Percentiles rank a stretch among this genome's conserved stretches.
Conservation (phyloP, 768 basidiomycete species). For the Trametes elegans region DNA sequence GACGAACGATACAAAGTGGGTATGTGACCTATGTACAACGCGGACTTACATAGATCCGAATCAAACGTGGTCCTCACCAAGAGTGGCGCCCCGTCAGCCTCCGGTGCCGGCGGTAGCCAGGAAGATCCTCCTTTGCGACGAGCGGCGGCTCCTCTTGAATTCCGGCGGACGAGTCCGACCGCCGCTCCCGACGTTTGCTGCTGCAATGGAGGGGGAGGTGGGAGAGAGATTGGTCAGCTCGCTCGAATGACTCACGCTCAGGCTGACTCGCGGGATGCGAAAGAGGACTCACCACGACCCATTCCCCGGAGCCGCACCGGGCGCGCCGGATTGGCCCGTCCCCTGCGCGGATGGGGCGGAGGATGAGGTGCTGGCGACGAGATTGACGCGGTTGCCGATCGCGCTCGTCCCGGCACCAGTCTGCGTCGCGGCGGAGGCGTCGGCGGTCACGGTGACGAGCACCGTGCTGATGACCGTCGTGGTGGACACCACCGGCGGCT, state of each 20-base stretch:
- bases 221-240: neutral
- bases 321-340: too few relatives aligned
- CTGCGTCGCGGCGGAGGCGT: neutral
- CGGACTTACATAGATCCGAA: neutral
- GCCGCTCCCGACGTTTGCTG: too few relatives aligned
- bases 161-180: neutral
- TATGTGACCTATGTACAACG: neutral
- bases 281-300: too few relatives aligned
- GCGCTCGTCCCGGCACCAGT: conserved; percentile 2
- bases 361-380: conserved; percentile 10
- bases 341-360: too few relatives aligned
- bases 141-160: neutral
- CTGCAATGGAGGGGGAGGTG: too few relatives aligned
- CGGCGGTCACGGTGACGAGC: conserved; percentile 25
- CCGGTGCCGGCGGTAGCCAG: conserved; percentile 20
- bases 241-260: too few relatives aligned
- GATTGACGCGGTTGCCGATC: too few relatives aligned
- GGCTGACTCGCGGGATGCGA: too few relatives aligned
- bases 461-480: conserved; percentile 26
- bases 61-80: too few relatives aligned
- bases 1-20: neutral
- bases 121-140: conserved; percentile 6
- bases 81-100: conserved; percentile 22
- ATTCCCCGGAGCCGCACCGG: too few relatives aligned
- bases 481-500: conserved; percentile 8